Evolutionary conservation across 2,329 filamentous ascomycete genomes (phyloP).

Genomic region (Davidsoniella virescens): DNA sequence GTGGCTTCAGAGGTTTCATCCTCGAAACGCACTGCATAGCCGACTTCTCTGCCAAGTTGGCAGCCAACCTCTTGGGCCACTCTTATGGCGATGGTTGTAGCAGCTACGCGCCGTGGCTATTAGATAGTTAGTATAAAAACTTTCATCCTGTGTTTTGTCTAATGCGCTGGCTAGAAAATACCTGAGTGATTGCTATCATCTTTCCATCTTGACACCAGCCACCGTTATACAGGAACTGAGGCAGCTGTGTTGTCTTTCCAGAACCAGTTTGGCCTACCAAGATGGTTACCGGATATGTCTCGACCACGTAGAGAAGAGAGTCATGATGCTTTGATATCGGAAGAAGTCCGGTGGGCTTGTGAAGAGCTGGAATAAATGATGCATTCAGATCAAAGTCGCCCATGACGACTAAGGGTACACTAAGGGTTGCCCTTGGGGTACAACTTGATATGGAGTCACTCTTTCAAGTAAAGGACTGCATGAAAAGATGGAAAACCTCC

Average conservation of each 20-base stretch:
- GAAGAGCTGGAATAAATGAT: conserved; percentile 60
- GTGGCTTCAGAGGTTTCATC: conserved; percentile 77
- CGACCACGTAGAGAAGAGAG: conserved; percentile 68
- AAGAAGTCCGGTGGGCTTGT: conserved; percentile 69
- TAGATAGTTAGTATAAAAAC: conserved; percentile 12
- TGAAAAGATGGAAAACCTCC: neutral
- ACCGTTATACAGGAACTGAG: conserved; percentile 73
- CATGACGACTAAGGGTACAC: conserved; percentile 23
- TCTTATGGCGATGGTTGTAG: conserved; percentile 71
- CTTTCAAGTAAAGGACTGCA: no score
- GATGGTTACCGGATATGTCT: conserved; percentile 70
- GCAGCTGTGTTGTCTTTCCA: conserved; percentile 90
- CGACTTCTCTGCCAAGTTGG: conserved; percentile 75
- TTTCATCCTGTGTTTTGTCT: neutral
- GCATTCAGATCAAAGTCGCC: conserved; percentile 40
- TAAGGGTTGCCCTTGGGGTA: neutral
- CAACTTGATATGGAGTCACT: neutral
- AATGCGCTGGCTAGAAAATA: conserved; percentile 24
- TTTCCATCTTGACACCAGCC: conserved; percentile 82
- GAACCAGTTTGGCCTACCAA: conserved; percentile 89
- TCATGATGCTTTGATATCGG: conserved; percentile 76
- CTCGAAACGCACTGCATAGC: conserved; percentile 85
- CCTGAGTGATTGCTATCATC: conserved; percentile 77
- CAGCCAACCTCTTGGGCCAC: conserved; percentile 83
- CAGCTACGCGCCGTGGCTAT: conserved; percentile 76